Conservation (phyloP, 495 filamentous ascomycete species). For the Parmelia sp. region DNA sequence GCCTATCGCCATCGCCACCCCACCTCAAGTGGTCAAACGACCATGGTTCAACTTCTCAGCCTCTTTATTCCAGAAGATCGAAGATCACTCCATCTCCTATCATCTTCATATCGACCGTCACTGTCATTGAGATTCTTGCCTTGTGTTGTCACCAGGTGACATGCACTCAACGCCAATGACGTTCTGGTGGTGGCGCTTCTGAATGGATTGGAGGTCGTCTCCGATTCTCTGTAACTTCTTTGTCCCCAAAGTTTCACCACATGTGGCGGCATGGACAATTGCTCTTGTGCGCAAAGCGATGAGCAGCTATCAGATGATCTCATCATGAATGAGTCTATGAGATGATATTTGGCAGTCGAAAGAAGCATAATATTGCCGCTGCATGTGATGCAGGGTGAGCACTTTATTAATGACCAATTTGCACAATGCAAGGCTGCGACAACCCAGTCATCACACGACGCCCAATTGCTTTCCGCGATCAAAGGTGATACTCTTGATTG, state of each 20-base stretch:
- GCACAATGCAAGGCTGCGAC: not conserved
- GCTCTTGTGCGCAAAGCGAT: not conserved
- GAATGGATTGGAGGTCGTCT: not conserved
- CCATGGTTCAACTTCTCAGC: not conserved
- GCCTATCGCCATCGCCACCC: not conserved
- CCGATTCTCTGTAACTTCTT: no score
- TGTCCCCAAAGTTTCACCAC: not conserved
- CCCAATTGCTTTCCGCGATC: no score
- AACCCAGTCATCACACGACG: not conserved
- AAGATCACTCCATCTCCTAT: slow-evolving; percentile 2
- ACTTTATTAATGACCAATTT: not conserved
- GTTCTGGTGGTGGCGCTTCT: not conserved
- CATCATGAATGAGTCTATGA: not conserved
- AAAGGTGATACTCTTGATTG: no score
- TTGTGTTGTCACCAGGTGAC: not conserved
- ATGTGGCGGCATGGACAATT: not conserved
- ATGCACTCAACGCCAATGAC: not conserved
- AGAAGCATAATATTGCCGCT: slow-evolving; percentile 3
- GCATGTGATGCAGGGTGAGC: slow-evolving; percentile 4
- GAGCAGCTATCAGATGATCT: not conserved
- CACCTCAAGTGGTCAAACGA: not conserved
- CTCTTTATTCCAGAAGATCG: not conserved
- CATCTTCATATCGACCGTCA: not conserved
- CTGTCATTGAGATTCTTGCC: not conserved
- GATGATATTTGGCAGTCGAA: not conserved